Base-by-base conservation (phyloP, 139 green algal species). In the Asterochloris erici region DNA sequence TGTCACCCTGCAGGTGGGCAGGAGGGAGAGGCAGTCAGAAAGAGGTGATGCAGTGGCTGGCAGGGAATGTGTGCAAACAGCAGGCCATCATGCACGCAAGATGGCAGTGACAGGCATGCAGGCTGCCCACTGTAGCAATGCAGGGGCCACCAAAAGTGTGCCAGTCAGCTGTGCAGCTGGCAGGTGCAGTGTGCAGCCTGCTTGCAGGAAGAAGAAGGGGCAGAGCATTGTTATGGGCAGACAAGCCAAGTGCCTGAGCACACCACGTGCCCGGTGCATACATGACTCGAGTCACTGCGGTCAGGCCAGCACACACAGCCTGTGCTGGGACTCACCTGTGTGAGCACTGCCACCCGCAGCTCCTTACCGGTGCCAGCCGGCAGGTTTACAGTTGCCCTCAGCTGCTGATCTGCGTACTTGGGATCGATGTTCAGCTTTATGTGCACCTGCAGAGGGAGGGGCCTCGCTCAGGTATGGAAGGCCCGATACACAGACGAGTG, bases 381-480 rank as follows among this genome's bases (percentile, higher is more conserved):
- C 84, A 99, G 87, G 24, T 89, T 93, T 54, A 99, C 96, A 0
- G 97, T 99, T 26, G 97, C 94, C 64, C 97, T 92, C 81, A 99
- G 93, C 93, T 99, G 97, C 93, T 99, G 97, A 88, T 99, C 97
- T 38, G 91, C 87, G 89, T 98, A 99, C 83, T 97, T 97, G 17
- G 94, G 91, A 82, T 97, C 90, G 23, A 97, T 94, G 84, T 96
- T 97, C 17, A 97, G 86, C 12, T 91, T 92, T 2, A 92, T 94
- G 88, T 99, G 97, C 69, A 98, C 82, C 90, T 99, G 38, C 38
- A 54, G 38, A 6, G 38, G 6, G 6, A 54, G 38, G 38, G 38
- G 38, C 38, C 38, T 54, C 38, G 4, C 38, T 54, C 38, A 54
- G 38, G 38, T 54, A 10, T 6, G 38, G 38, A 54, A 54, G 38